A percentile compares a stretch with the other conserved stretches of the same genome.
Conservation (phyloP, 2,329 filamentous ascomycete genomes). For the Exophiala spinifera region DNA sequence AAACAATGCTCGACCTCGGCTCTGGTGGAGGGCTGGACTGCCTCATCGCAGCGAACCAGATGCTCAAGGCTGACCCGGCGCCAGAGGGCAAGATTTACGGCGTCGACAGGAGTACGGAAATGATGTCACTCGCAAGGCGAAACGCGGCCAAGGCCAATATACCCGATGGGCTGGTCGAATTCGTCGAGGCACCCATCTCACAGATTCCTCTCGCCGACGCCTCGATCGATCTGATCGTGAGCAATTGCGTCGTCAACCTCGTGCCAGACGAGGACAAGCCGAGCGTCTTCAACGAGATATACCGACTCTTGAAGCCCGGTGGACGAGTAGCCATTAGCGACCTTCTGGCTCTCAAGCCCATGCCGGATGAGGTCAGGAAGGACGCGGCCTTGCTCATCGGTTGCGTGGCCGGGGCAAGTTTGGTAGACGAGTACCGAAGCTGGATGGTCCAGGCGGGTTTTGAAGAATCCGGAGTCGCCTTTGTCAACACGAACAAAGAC, state of each 20-base stretch:
- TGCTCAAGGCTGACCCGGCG: background rate
- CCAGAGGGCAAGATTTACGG: slow-evolving; percentile 8
- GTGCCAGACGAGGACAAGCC: slow-evolving; percentile 54
- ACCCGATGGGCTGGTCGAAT: slow-evolving; percentile 36
- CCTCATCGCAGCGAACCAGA: background rate
- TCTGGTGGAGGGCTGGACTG: background rate
- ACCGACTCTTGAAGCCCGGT: slow-evolving; percentile 55
- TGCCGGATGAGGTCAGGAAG: slow-evolving; percentile 46
- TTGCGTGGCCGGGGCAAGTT: slow-evolving; percentile 58
- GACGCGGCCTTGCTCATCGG: slow-evolving; percentile 57
- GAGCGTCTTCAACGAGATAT: slow-evolving; percentile 56
- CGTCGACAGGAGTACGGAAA: background rate
- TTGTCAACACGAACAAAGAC: slow-evolving; percentile 48
- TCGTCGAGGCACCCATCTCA: slow-evolving; percentile 54
- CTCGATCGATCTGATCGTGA: slow-evolving; percentile 57
- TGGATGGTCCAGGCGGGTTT: slow-evolving; percentile 55
- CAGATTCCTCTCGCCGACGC: slow-evolving; percentile 41
- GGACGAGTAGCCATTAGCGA: slow-evolving; percentile 60
- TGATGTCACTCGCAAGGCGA: background rate
- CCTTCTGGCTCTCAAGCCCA: slow-evolving; percentile 47
- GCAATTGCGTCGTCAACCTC: slow-evolving; percentile 63
- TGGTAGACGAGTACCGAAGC: slow-evolving; percentile 50
- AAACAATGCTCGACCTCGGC: slow-evolving; percentile 15
- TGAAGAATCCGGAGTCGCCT: slow-evolving; percentile 38
- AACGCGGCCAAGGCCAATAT: slow-evolving; percentile 3